Evolutionary conservation across 441 rosid genomes (phyloP).

Genomic region (Viola pubescens): DNA sequence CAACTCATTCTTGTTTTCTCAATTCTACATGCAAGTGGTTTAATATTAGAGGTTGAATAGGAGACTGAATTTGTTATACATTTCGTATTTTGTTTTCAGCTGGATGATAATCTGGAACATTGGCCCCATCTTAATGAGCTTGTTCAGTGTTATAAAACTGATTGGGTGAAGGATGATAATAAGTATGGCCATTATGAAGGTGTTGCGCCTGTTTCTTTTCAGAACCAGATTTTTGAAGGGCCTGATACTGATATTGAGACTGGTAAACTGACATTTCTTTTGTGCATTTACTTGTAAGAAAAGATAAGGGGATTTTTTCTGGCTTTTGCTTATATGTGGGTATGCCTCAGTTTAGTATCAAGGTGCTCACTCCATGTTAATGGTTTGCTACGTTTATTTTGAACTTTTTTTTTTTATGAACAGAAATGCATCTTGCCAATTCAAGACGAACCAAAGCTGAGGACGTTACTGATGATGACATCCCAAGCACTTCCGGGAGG

Average conservation of each 20-base stretch:
- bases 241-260: slow-evolving; percentile 97
- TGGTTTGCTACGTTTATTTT: too few species aligned
- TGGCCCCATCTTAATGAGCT: slow-evolving; percentile 97
- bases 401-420: slow-evolving; percentile 8
- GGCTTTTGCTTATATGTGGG: too few species aligned
- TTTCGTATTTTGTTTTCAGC: slow-evolving; percentile 27
- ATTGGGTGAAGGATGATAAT: slow-evolving; percentile 90
- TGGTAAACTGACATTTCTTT: slow-evolving; percentile 30
- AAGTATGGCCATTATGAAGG: slow-evolving; percentile 90
- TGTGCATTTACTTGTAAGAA: not conserved
- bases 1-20: not conserved
- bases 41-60: not conserved
- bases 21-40: not conserved
- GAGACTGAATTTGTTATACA: not conserved
- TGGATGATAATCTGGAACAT: slow-evolving; percentile 85
- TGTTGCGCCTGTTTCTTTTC: slow-evolving; percentile 53
- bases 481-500: slow-evolving; percentile 79
- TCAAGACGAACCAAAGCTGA: slow-evolving; percentile 61
- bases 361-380: too few species aligned
- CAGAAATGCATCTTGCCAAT: slow-evolving; percentile 78
- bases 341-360: too few species aligned
- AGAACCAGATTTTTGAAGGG: slow-evolving; percentile 90
- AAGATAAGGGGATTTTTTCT: not conserved
- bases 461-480: slow-evolving; percentile 56
- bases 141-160: slow-evolving; percentile 77